Base-by-base conservation (phyloP, 805 yeast genomes). In the Lachancea fermentati region DNA sequence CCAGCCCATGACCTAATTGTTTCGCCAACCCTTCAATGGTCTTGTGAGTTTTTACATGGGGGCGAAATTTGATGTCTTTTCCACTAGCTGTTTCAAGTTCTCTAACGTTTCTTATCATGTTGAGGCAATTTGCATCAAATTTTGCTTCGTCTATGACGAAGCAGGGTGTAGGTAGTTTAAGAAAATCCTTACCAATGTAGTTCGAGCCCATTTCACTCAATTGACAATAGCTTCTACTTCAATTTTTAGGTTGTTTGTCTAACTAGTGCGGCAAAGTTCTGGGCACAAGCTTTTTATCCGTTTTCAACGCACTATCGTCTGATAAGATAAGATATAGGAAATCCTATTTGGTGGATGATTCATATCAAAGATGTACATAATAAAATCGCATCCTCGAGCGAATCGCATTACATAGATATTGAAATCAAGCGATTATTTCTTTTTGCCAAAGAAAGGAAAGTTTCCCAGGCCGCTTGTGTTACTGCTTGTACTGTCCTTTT, bases 21-120 rank as follows among this genome's bases (percentile, higher is more conserved):
- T 73, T 56, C 16, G 57, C 49, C 2, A 78, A 64, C 5, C 84
- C 88, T 48, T 79, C 82, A 7, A 67, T 47, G 1, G 83, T 72
- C 56, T 84, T 84, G 57, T 81, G 88, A 0, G 93, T 85, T 58
- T 84, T 84, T 16, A 84, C 76, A 54, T 83, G 88, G 3, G 84
- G 81, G 43, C 93, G 66, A 55, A 83, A 82, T 14, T 58, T 65
- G 4, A 55, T 34, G 8, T 37, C 36, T 4, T 30, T 30, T 3
- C 36, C 46, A n/a, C 44, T 37, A 4, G 68, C 66, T 2, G 52
- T 55, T 9, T 40, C 34, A 19, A 78, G 51, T 1, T 55, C 53
- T 1, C 46, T 37, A 0, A 79, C 75, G 41, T 68, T 68, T 4
- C 52, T 49, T 7, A 76, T 64, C 85, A 79, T 77, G 22, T 57